Evolutionary conservation across 257 asterid species (phyloP).

Genomic region (Solanum bukasovii): DNA sequence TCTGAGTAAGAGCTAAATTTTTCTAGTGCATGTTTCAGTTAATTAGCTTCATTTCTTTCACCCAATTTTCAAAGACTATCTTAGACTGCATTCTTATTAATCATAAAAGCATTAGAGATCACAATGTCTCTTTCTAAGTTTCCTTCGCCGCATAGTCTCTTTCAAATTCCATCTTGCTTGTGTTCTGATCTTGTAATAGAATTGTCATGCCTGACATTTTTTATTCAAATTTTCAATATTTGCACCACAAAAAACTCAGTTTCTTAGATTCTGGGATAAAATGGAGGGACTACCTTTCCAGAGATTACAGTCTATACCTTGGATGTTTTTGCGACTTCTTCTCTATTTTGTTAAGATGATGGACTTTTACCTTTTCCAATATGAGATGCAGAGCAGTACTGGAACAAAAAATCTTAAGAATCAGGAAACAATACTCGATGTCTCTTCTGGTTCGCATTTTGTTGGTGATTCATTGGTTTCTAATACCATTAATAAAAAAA

Average conservation of each 20-base stretch:
- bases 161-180: neutral
- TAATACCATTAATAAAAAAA: neutral
- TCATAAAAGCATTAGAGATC: neutral
- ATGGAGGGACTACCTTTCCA: constrained; percentile 34
- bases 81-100: neutral
- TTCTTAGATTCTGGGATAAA: constrained; percentile 25
- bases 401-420: neutral
- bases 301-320: constrained; percentile 25
- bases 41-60: neutral
- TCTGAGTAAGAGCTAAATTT: neutral
- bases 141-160: neutral
- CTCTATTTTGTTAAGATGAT: constrained; percentile 1
- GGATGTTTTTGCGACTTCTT: constrained; percentile 4
- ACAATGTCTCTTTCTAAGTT: neutral
- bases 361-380: constrained; percentile 4
- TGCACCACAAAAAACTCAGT: constrained; percentile 18
- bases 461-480: constrained; percentile 12
- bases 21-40: neutral
- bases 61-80: neutral
- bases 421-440: neutral
- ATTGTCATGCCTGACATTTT: neutral
- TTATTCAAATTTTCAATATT: constrained; percentile 21
- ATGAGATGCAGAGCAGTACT: neutral
- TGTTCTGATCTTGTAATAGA: neutral
- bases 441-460: constrained; percentile 53